phyloP scores from a whole-genome alignment of 495 filamentous ascomycete species.

The Pyronema omphalodes region DNA sequence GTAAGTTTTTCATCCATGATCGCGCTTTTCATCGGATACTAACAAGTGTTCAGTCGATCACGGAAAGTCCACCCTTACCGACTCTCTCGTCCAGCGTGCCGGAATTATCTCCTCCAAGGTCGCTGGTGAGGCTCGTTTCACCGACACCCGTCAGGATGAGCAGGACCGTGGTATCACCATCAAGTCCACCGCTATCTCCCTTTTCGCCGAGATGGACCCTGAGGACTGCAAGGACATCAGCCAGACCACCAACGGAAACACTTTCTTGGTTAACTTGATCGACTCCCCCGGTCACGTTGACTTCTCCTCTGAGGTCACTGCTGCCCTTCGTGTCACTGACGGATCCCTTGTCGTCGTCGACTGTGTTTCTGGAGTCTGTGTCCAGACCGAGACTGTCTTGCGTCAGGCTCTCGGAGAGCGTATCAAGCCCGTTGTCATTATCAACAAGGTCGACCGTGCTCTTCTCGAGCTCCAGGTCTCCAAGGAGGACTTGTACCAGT shows the following conservation, averaged over 20 bases:
- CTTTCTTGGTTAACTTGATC: constrained; percentile 99
- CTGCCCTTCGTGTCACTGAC: constrained; percentile 98
- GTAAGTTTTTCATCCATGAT: constrained; percentile 28
- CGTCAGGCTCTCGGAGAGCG: constrained; percentile 98
- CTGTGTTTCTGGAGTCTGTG: constrained; percentile 97
- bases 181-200: constrained; percentile 99
- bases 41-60: constrained; percentile 54
- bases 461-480: constrained; percentile 93
- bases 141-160: constrained; percentile 91
- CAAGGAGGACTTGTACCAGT: constrained; percentile 99
- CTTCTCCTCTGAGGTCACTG: constrained; percentile 99
- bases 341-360: constrained; percentile 99
- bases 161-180: constrained; percentile 99
- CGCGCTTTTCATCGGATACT: not conserved
- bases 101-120: constrained; percentile 99
- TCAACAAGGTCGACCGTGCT: constrained; percentile 99
- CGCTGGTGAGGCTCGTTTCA: constrained; percentile 87
- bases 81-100: constrained; percentile 95
- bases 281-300: constrained; percentile 99
- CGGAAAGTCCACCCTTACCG: constrained; percentile 98
- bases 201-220: constrained; percentile 70
- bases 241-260: constrained; percentile 67
- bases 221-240: constrained; percentile 90
- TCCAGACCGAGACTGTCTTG: constrained; percentile 99
- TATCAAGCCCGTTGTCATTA: constrained; percentile 97